Base-by-base conservation (phyloP, 495 filamentous ascomycete species). In the Immersiella caudata region DNA sequence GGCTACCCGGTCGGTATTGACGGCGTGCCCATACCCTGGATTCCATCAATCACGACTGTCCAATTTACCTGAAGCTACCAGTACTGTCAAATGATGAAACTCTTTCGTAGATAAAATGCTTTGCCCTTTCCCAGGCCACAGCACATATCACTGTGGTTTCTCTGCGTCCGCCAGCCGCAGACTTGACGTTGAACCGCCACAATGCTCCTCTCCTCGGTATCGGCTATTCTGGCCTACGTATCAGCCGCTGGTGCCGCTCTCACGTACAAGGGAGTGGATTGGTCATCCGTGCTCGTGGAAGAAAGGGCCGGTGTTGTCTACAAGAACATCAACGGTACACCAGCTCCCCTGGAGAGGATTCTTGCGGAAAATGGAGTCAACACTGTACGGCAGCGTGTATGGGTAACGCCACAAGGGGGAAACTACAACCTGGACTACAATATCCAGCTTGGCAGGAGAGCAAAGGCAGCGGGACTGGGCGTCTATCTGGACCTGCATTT, bases 401-500 rank as follows among this genome's bases (percentile, higher is more conserved):
- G 89, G 90, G 90, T 92, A 46, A 90, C 88, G 67, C 89, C 89
- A 0, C 76, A 80, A 11, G 83, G 87, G 66, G 88, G 89, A 26
- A 79, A 81, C 59, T 93, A 92, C 73, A 84, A 89, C 71, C 74
- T 92, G 14, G 85, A 83, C 49, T 93, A 94, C 76, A 91, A 90
- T 69, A 63, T 93, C 69, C 74, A 85, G 65, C 81, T 93, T 16
- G 91, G 86, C 16, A 79, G 83, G 72, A 80, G 91, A 55, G 86
- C 88, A 16, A 84, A 88, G 69, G 84, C 82, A n/a, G 86, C 82
- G 6, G 89, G 90, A 0, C 78, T 92, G 62, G 79, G 77, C 0
- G 82, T 92, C 14, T 91, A 90, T 69, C 76, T 93, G 60, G 87
- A 93, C 74, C 77, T 93, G 64, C 89, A 93, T 77, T 87, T 86